Base-by-base conservation (phyloP, 768 basidiomycete species). In the Podaxis mareebaensis region DNA sequence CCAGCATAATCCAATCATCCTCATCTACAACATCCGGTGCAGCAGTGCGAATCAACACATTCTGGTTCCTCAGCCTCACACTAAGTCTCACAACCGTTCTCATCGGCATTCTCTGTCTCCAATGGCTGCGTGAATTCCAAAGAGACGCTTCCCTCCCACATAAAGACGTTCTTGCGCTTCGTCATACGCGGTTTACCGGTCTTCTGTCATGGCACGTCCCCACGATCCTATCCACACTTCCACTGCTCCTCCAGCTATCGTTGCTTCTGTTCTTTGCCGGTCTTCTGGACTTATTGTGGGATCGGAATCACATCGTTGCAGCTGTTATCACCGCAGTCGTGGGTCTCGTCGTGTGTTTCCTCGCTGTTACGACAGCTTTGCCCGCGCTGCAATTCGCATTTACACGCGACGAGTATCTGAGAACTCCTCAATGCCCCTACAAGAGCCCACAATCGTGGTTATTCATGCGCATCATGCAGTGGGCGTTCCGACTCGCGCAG, bases 361-460 rank as follows among this genome's bases (percentile, higher is more conserved):
- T 66, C 38, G 53, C 49, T 3, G 61, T 66, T 5, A 75, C 74
- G 0, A 74, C 73, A 0, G 68, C 67, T 3, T 65, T 73, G 2
- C 73, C 74, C 10, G 69, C 71, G 10, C 58, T 75, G 2, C 74
- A 74, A 53, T 71, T 73, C 44, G 68, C 68, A 0, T 66, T 74
- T 44, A 65, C 68, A 2, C 65, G 60, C 20, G 70, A 73, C 38
- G 67, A 68, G 15, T 65, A 70, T 46, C 64, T 75, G 8, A 69
- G 70, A 10, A 67, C 71, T 8, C 63, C 48, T 4, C 74, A 75
- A 44, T 75, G 73, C 60, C 71, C 74, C 1, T 75, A 75, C 63
- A 75, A 75, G 63, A 73, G 72, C 2, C 74, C 74, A 1, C 74
- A 75, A 57, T 75, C 74, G 2, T 74, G 74, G 74, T 56, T 74